phyloP scores from a whole-genome alignment of 2,329 filamentous ascomycete genomes.

The Verticillium dahliae region DNA sequence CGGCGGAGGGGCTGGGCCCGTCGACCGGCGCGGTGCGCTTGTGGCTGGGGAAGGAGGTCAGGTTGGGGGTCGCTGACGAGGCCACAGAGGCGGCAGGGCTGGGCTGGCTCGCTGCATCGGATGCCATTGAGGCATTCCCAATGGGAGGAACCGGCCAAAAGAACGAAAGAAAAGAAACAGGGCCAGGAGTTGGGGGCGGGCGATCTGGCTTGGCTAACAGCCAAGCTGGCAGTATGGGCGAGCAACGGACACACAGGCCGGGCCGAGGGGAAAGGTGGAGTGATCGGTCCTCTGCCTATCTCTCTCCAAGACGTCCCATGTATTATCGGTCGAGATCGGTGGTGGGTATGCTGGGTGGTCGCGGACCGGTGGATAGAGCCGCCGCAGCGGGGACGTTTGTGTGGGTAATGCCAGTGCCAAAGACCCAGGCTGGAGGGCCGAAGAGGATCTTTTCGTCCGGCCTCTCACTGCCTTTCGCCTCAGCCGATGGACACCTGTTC shows the following conservation, averaged over 20 bases:
- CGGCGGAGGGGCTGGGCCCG: slow-evolving; percentile 5
- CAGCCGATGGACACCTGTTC: background rate
- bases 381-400: background rate
- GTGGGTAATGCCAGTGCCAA: background rate
- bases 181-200: background rate
- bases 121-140: slow-evolving; percentile 1
- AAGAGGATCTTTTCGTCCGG: background rate
- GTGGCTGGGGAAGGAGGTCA: slow-evolving; percentile 2
- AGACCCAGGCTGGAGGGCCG: background rate
- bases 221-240: background rate
- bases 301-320: background rate
- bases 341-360: background rate
- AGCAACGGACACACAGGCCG: background rate
- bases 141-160: background rate
- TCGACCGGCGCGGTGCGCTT: slow-evolving; percentile 8
- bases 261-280: background rate
- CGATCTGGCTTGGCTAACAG: background rate
- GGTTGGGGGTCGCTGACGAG: slow-evolving; percentile 7
- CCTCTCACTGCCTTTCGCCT: too few species aligned
- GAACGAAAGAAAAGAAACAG: background rate
- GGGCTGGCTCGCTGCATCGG: slow-evolving; percentile 10
- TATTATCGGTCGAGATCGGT: background rate
- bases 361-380: background rate
- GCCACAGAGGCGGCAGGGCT: slow-evolving; percentile 10
- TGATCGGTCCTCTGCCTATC: background rate